Base-by-base conservation (phyloP, 139 green algal genomes). In the Tetratostichococcus sp. region DNA sequence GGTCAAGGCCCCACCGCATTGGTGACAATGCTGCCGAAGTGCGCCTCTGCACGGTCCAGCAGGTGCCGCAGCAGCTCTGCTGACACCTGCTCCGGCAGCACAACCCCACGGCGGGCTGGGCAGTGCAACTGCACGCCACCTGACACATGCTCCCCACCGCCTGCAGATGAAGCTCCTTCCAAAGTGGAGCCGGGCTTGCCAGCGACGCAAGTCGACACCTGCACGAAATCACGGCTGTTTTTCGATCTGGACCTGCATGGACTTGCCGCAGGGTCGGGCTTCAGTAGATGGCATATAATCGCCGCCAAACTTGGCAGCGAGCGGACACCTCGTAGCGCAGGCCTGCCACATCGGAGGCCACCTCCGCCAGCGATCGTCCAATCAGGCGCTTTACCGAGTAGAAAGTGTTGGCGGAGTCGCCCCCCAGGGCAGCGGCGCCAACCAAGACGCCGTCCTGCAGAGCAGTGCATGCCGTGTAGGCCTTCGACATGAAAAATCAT, bases 301-400 rank as follows among this genome's bases (percentile, higher is more conserved):
- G n/a, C n/a, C n/a, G n/a, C n/a, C n/a, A n/a, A n/a, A n/a, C 4
- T n/a, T 11, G 35, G 66, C 35, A 67, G 57, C 28, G 25, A 39
- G 34, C 30, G 25, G 66, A n/a, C 1, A 62, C 42, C 11, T 74
- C 43, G 39, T 85, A 92, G 26, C 23, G 73, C 21, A 73, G 69
- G 26, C 5, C 35, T 19, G 28, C 30, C 58, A 70, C 31, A 22
- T 70, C 57, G 30, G 23, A 4, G 19, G 68, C 31, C 6, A 58
- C 31, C 26, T 58, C 22, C 16, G 6, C 30, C 22, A 33, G 66
- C 21, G 30, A 35, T 1, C 73, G 75, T 8, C 89, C 90, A 17
- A 94, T 86, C 0, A 94, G 81, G 2, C 90, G 80, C 76, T 95
- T 95, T 43, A 91, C 86, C 22, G 85, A 91, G 71, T 83, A 87